Base-by-base conservation (phyloP, 768 basidiomycete species). In the Phanerochaete sordida region DNA sequence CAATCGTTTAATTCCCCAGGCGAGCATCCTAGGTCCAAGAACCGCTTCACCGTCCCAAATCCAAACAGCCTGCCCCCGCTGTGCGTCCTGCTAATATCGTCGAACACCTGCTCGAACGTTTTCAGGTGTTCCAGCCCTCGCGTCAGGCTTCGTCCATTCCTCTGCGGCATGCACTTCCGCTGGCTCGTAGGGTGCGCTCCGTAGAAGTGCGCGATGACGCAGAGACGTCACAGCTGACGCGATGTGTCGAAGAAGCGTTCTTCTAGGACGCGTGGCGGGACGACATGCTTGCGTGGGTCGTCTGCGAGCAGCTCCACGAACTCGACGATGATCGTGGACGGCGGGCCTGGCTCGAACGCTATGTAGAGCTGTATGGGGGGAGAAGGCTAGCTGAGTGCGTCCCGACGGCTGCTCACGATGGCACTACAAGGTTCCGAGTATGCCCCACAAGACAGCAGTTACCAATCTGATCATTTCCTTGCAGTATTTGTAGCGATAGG, bases 1-100 rank as follows among this genome's bases (percentile, higher is more conserved):
- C 60, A 64, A 27, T 27, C 45, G 6, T 56, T 48, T 35, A 64
- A 62, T 12, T 60, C 63, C 3, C 63, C 63, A 9, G 63, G 63
- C 9, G 63, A 57, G 44, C 56, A 62, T 8, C 63, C 63, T 7
- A 64, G 45, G 57, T 64, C 63, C 39, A 64, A 56, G 54, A 64
- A 64, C 2, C 43, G 15, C 16, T 43, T 21, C 5, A 64, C 57
- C 1, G 23, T 12, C 21, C 50, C 56, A 12, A n/a, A 5, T 3
- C 9, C 27, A n/a, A 54, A 54, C n/a, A 37, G 33, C 33, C 7
- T 35, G 13, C 33, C 11, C 7, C 50, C 33, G 16, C 33, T 15
- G 15, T 30, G n/a, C 33, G 24, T 13, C 15, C 31, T 3, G 33
- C 31, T 54, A 13, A 54, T 21, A 7, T 28, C 15, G 3, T 11